These are phyloP conservation scores for Yarrowia galli DNA, from an alignment of 1,139 yeast species.

Conservation along the genomic window DNA sequence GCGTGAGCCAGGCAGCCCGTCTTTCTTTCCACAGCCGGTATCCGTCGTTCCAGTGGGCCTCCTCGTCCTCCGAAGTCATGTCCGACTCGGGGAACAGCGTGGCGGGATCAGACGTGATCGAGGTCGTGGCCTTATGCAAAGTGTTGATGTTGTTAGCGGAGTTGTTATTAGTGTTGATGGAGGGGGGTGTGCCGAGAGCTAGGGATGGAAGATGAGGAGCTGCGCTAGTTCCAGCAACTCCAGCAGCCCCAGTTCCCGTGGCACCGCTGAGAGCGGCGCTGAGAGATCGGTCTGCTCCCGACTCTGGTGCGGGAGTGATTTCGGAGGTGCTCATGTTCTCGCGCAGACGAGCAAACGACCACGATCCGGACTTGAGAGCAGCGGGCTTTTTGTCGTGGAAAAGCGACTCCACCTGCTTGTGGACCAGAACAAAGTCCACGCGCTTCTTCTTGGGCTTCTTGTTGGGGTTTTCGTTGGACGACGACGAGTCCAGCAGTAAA, in stretches of 20 bases:
- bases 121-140: slow-evolving; percentile 35
- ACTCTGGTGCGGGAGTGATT: slow-evolving; percentile 32
- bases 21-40: slow-evolving; percentile 34
- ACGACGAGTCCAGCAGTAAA: slow-evolving; percentile 33
- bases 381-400: slow-evolving; percentile 25
- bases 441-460: slow-evolving; percentile 33
- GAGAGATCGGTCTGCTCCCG: slow-evolving; percentile 10
- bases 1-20: slow-evolving; percentile 33
- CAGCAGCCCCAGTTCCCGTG: not conserved
- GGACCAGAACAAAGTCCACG: slow-evolving; percentile 30
- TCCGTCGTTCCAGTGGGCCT: slow-evolving; percentile 36
- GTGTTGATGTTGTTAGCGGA: slow-evolving; percentile 30
- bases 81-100: slow-evolving; percentile 34
- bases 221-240: not conserved
- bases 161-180: slow-evolving; percentile 24
- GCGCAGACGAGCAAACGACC: slow-evolving; percentile 26
- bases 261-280: not conserved
- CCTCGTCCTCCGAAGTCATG: slow-evolving; percentile 35
- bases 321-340: slow-evolving; percentile 34
- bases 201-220: slow-evolving; percentile 24
- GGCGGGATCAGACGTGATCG: slow-evolving; percentile 32
- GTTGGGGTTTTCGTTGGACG: slow-evolving; percentile 32
- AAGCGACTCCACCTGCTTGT: slow-evolving; percentile 37
- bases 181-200: not conserved
- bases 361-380: not conserved